A percentile compares a stretch with the other conserved stretches of the same genome.
Evolutionary conservation across 805 yeast species (phyloP).

Genomic region (Metschnikowia noctiluminum): DNA sequence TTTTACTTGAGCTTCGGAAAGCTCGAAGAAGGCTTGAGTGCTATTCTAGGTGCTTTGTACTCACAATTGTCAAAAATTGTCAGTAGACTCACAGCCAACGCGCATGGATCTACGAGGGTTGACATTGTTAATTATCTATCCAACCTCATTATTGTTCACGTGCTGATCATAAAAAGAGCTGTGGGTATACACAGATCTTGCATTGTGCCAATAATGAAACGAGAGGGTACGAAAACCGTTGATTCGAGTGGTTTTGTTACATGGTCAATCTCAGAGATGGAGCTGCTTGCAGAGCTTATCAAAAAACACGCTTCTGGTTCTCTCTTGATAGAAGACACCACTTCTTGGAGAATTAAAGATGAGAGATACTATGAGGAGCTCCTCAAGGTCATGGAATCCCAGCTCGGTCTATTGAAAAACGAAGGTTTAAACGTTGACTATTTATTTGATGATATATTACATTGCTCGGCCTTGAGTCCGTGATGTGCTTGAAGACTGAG

Average conservation of each 20-base stretch:
- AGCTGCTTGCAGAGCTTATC: conserved; percentile 54
- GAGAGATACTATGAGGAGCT: conserved; percentile 50
- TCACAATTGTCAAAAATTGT: conserved; percentile 29
- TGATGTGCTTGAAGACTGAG: not conserved
- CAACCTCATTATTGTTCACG: conserved; percentile 37
- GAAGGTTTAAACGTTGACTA: conserved; percentile 76
- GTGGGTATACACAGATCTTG: conserved; percentile 51
- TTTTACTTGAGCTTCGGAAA: conserved; percentile 35
- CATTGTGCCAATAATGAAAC: conserved; percentile 38
- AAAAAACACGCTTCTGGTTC: conserved; percentile 68
- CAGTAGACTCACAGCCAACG: conserved; percentile 33
- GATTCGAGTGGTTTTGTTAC: conserved; percentile 54
- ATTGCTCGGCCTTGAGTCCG: conserved; percentile 5
- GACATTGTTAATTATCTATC: conserved; percentile 41
- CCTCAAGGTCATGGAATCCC: conserved; percentile 51
- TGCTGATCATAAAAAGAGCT: conserved; percentile 43
- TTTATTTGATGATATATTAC: conserved; percentile 46
- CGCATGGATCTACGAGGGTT: conserved; percentile 42
- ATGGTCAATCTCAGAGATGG: conserved; percentile 70
- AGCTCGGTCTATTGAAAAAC: conserved; percentile 56
- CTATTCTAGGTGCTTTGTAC: conserved; percentile 35
- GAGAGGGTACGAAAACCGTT: conserved; percentile 24
- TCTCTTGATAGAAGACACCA: conserved; percentile 23
- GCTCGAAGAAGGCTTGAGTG: conserved; percentile 34
- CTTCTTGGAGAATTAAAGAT: conserved; percentile 34